Base-by-base conservation (phyloP, 805 yeast species). In the Kodamaea hsintzibuensis region DNA sequence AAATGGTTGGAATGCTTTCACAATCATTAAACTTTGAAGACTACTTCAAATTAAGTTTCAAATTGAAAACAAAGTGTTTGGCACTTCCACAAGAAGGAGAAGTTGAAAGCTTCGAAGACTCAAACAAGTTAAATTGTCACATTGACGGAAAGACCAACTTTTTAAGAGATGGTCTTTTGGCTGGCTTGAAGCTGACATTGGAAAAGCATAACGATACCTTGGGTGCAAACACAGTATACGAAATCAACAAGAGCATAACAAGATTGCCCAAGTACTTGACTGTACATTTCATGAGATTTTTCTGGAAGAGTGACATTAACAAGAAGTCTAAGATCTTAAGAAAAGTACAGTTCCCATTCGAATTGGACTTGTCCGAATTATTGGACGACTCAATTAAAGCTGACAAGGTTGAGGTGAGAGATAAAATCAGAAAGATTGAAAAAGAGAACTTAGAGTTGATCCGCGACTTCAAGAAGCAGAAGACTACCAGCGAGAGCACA, bases 331-430 rank as follows among this genome's bases (percentile, higher is more conserved):
- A 95, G 73, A 95, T 95, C 67, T 79, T 95, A 68, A 85, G 99
- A 68, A 91, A 88, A 73, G 99, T 95, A 22, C 89, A 86, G 58
- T 95, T 95, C 74, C 99, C 99, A 42, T 89, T 91, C 72, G 95
- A 89, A 70, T 76, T 93, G 54, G 99, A 95, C 68, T 78, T 91
- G 40, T 82, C 92, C 14, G 98, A 92, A 66, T 75, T 92, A 74
- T 79, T 95, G 62, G 91, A 91, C 55, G 91, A 84, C n/a, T 85
- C 83, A 9, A 82, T 91, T 59, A 85, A 83, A 65, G 74, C 76
- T 12, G 82, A 83, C 54, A 85, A 91, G 65, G 78, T 85, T 17
- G 81, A 84, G 43, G 81, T 83, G 4, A 84, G 98, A 66, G 98
- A 92, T 57, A 83, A 84, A 52, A 77, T 91, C 55, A 84, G 91